Evolutionary conservation across 2,329 filamentous ascomycete genomes (phyloP), one percentile per base, ranked within the genome.

Genomic region (Botrytis elliptica): DNA sequence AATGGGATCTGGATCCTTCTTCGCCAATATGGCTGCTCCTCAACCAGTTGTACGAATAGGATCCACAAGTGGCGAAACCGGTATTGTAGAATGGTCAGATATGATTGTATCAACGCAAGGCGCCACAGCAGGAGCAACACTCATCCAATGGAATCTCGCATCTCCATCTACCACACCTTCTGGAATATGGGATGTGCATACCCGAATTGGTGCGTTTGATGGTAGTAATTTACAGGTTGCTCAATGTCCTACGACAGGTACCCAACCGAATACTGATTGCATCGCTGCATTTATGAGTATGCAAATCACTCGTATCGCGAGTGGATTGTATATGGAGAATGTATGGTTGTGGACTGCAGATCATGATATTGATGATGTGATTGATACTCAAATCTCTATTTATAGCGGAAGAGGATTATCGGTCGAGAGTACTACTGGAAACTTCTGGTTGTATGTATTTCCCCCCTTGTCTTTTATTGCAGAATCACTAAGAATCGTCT

Each of bases 401-500:
- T 85, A 83, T 64, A 82, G 83, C 55, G 87, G 84, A 62, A 84
- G 87, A 86, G 87, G 86, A 46, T 71, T 77, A 3, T 73, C 73
- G 5, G 71, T 75, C 33, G 76, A 76, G 59, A 77, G 75, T 68
- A 84, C 83, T 25, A 81, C 82, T 10, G 85, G 85, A 3, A 86
- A 84, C 36, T 71, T 79, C 29, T 89, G 88, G 88, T 81, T 89
- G 52, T 79, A 71, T 57, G 77, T 81, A 86, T 88, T 18, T 76
- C 44, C 82, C 18, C 90, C 79, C 88, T 91, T 81, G 88, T 91
- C 52, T 1, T 40, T 33, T 20, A 36, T 38, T 7, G 80, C 91
- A 94, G 82, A 92, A 94, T 81, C 90, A 92, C 84, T 89, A 8
- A 96, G 79, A 96, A 91, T 87, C 25, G 16, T 94, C 92, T 81